Conservation (phyloP, 495 filamentous ascomycete genomes). For the Aspergillus affinis region DNA sequence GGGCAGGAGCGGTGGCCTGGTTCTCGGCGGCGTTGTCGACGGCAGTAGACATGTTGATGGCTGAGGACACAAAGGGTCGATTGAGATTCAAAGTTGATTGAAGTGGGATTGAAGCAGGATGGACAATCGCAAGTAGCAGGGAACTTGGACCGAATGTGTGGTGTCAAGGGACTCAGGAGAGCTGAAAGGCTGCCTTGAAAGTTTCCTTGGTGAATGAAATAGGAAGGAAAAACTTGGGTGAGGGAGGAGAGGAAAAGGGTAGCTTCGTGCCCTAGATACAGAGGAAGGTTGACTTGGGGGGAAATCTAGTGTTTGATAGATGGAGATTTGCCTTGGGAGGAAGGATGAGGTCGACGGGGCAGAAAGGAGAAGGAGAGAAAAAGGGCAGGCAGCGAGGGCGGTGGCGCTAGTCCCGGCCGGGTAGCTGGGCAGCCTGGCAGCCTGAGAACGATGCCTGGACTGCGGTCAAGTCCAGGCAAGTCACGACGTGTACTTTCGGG, state of each 20-base stretch:
- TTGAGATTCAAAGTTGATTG: conserved; percentile 9
- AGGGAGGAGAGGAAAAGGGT: conserved; percentile 62
- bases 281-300: conserved; percentile 25
- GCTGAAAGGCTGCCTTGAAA: conserved; percentile 38
- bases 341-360: conserved; percentile 26
- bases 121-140: conserved; percentile 9
- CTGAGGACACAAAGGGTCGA: conserved; percentile 42
- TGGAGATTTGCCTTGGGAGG: conserved; percentile 28
- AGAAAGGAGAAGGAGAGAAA: conserved; percentile 34
- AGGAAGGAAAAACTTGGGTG: conserved; percentile 51
- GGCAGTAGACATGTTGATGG: conserved; percentile 58
- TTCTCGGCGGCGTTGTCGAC: conserved; percentile 51
- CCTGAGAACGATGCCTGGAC: too few species aligned
- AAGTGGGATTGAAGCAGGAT: conserved; percentile 15
- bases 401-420: conserved; percentile 12
- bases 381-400: conserved; percentile 25
- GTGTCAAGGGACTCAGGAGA: conserved; percentile 43
- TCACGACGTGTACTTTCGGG: conserved; percentile 2
- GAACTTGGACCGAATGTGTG: conserved; percentile 33
- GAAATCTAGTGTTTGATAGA: conserved; percentile 30
- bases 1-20: conserved; percentile 45
- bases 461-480: too few species aligned
- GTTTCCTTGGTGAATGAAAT: conserved; percentile 14
- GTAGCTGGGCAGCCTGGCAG: neutral
- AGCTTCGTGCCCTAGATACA: conserved; percentile 87